Evolutionary conservation across 371 early-diverging fungal species (phyloP), one percentile per base, ranked within the genome.

Genomic region (Entomophthora muscae): DNA sequence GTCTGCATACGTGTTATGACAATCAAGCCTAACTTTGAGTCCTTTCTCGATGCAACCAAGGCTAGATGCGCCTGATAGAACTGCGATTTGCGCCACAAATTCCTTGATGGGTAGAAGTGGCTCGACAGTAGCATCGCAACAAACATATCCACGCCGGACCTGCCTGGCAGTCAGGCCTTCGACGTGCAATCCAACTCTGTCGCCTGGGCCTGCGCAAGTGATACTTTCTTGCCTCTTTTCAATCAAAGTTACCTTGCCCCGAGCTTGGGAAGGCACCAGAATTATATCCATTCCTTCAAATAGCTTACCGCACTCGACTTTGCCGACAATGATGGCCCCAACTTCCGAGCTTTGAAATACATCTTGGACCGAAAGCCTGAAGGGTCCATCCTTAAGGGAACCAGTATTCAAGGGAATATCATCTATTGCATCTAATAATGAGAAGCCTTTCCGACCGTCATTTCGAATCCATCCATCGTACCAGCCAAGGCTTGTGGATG

Each of bases 171-270:
- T 90, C 53, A 92, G 90, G 88, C 90, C 90, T 90, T 90, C 91
- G 77, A 94, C 88, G 89, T 91, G 91, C 89, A 95, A 92, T 71
- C 93, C 93, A 70, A 94, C 93, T 83, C 91, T 91, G 89, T 95
- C 96, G 71, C 96, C 96, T 75, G 96, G 92, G 61, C 42, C 42
- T 17, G 42, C 42, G 42, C 42, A 10, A 42, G 42, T 17, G 5
- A 42, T 17, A 17, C 5, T 17, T 17, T 42, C 42, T 42, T 42
- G 42, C 42, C 42, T 42, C 42, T 17, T 42, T 42, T 42, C 42
- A 42, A 42, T 42, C 17, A 42, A 42, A 17, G 10, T 42, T 42
- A 42, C 42, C 17, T 42, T 42, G 17, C 42, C 42, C 42, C 42
- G 42, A 5, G 42, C 83, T 71, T 75, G 75, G 70, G 83, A 75